These are phyloP conservation scores for Meyerozyma guilliermondii DNA, from an alignment of 1,139 yeast species.

Conservation along the genomic window DNA sequence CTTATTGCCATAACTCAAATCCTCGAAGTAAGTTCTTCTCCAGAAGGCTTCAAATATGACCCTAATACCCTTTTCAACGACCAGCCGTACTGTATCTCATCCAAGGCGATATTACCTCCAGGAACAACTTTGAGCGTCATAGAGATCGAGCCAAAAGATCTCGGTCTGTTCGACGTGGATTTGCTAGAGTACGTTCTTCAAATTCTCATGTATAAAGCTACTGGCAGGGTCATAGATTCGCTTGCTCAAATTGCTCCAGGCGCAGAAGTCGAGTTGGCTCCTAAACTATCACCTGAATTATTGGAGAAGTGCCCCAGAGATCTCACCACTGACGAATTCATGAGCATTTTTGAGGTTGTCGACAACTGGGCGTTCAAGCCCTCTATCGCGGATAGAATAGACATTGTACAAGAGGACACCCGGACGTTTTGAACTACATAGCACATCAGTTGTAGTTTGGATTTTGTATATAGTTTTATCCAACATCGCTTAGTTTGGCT, in stretches of 20 bases:
- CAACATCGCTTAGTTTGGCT: slow-evolving; percentile 12
- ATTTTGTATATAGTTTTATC: neutral
- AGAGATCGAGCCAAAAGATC: slow-evolving; percentile 52
- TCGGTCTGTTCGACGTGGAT: slow-evolving; percentile 40
- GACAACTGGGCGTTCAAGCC: slow-evolving; percentile 89
- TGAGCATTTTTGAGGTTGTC: slow-evolving; percentile 46
- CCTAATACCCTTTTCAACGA: slow-evolving; percentile 32
- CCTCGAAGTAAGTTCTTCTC: slow-evolving; percentile 13
- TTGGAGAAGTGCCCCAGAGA: slow-evolving; percentile 43
- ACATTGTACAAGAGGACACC: slow-evolving; percentile 2
- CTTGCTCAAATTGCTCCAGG: slow-evolving; percentile 73
- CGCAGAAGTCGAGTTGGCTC: slow-evolving; percentile 56
- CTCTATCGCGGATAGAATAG: slow-evolving; percentile 17
- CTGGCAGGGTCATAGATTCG: slow-evolving; percentile 43
- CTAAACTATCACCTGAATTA: slow-evolving; percentile 30
- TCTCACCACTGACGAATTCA: slow-evolving; percentile 51
- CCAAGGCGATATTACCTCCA: slow-evolving; percentile 19
- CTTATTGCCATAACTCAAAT: slow-evolving; percentile 44
- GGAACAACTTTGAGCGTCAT: slow-evolving; percentile 38
- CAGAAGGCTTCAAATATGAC: slow-evolving; percentile 32
- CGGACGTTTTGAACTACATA: neutral
- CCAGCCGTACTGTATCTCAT: slow-evolving; percentile 31
- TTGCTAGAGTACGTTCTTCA: slow-evolving; percentile 66
- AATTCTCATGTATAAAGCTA: slow-evolving; percentile 52
- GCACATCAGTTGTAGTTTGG: neutral